Base-by-base conservation (phyloP, 805 yeast species). In the Zygoascus tannicola region DNA sequence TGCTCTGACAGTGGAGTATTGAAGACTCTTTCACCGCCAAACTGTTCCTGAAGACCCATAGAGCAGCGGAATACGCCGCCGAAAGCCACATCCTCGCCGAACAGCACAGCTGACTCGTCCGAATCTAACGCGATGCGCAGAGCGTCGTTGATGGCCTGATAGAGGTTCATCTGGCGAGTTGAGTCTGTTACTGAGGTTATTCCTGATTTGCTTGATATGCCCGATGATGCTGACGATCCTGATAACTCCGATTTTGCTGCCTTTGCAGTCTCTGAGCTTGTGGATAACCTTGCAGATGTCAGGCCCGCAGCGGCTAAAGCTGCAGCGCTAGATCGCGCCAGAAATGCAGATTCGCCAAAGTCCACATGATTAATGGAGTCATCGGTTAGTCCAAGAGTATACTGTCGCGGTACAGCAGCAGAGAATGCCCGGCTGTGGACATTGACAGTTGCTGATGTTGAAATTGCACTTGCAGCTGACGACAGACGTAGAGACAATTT, bases 81-180 rank as follows among this genome's bases (percentile, higher is more conserved):
- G 66, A 87, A 87, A 32, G 95, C 96, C 50, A 87, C 95, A 68
- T 87, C 97, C 69, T 87, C 96, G 66, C 97, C 97, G 68, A 87
- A 78, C 55, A 87, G 64, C 67, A 84, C 85, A 28, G 90, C 95
- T 52, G 77, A 83, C 50, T 85, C 90, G 62, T 87, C 96, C 50
- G 88, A 75, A 66, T 87, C 96, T 64, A 87, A 71, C 66, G 94
- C 96, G 43, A 80, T 69, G 68, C 86, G 81, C 56, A 87, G 67
- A 22, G 95, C 97, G 57, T 86, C 95, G 75, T 95, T 83, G 45
- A 87, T 88, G 12, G 95, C 81, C 75, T 53, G 56, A 48, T 56
- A 60, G 36, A 60, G 40, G 50, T 60, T 60, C 53, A 60, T 50
- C 28, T 51, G 44, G 38, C 50, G 51, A n/a, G 61, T 48, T n/a